Conservation (phyloP, 495 filamentous ascomycete genomes). For the Tuber microsphaerosporum region DNA sequence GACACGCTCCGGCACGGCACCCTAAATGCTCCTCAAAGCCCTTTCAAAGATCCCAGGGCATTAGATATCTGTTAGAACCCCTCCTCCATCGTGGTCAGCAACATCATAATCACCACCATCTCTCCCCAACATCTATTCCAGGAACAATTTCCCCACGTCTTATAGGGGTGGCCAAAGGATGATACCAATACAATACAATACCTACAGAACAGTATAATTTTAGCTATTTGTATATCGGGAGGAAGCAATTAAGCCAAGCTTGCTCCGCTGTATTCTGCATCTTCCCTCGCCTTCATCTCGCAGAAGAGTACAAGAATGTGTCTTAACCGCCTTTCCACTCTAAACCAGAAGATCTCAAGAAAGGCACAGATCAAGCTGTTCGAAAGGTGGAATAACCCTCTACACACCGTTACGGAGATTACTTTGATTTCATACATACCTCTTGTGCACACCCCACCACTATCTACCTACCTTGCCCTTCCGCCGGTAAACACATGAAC, state of each 20-base stretch:
- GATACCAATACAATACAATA: not conserved
- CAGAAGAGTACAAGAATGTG: too few relatives aligned
- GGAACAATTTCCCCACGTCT: not conserved
- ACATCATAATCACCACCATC: not conserved
- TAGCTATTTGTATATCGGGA: not conserved
- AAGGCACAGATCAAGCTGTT: too few relatives aligned
- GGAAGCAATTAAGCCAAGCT: too few relatives aligned
- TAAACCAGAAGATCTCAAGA: too few relatives aligned
- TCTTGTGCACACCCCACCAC: not conserved
- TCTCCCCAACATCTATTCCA: not conserved
- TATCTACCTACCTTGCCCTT: not conserved
- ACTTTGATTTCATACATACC: not conserved
- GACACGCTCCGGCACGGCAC: not conserved
- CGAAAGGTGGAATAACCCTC: too few relatives aligned
- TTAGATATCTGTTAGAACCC: not conserved
- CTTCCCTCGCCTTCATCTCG: too few relatives aligned
- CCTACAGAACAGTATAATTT: not conserved
- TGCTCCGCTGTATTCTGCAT: too few relatives aligned
- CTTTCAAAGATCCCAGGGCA: not conserved
- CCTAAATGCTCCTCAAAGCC: not conserved
- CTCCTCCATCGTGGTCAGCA: not conserved
- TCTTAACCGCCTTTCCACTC: too few relatives aligned
- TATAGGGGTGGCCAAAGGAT: not conserved
- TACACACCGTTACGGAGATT: too few relatives aligned
- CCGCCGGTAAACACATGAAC: not conserved